Conservation (phyloP, 1,284 basidiomycete genomes). For the Leccinum fallax region DNA sequence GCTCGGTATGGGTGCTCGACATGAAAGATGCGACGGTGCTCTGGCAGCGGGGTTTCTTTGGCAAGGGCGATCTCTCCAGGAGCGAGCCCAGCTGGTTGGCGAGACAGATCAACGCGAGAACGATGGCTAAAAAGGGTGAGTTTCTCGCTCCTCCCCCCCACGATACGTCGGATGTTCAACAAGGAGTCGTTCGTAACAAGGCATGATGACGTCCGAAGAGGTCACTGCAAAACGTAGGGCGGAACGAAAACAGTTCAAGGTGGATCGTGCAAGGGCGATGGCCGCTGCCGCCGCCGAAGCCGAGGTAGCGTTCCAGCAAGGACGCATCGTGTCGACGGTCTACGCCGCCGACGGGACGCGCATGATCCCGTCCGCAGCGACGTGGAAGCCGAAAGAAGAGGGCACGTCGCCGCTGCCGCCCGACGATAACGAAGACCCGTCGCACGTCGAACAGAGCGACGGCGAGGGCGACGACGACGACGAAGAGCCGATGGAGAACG, state of each 20-base stretch:
- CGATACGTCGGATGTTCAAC: not conserved
- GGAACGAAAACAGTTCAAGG: slow-evolving; percentile 89
- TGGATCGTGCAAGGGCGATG: slow-evolving; percentile 83
- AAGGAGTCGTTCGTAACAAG: not conserved
- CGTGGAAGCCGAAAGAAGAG: slow-evolving; percentile 60
- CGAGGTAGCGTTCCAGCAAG: slow-evolving; percentile 70
- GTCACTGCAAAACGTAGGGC: slow-evolving; percentile 81
- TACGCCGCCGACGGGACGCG: slow-evolving; percentile 48
- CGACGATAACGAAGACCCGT: slow-evolving; percentile 1
- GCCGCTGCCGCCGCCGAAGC: slow-evolving; percentile 73
- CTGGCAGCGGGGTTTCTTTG: slow-evolving; percentile 95
- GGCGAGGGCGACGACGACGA: slow-evolving; percentile 35
- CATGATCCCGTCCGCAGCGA: slow-evolving; percentile 73
- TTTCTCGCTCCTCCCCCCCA: not conserved
- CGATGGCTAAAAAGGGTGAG: slow-evolving; percentile 58
- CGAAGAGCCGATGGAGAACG: slow-evolving; percentile 60
- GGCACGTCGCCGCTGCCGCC: not conserved
- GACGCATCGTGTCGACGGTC: slow-evolving; percentile 54
- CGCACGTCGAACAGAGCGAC: slow-evolving; percentile 23
- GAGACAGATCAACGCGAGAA: slow-evolving; percentile 69
- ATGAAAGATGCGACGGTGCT: slow-evolving; percentile 65
- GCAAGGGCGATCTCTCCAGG: slow-evolving; percentile 91
- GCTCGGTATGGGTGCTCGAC: slow-evolving; percentile 80
- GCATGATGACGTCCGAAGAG: slow-evolving; percentile 80
- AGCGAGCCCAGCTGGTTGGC: slow-evolving; percentile 95